phyloP scores from a whole-genome alignment of 2,329 filamentous ascomycete genomes.

The Sclerotinia nivalis region DNA sequence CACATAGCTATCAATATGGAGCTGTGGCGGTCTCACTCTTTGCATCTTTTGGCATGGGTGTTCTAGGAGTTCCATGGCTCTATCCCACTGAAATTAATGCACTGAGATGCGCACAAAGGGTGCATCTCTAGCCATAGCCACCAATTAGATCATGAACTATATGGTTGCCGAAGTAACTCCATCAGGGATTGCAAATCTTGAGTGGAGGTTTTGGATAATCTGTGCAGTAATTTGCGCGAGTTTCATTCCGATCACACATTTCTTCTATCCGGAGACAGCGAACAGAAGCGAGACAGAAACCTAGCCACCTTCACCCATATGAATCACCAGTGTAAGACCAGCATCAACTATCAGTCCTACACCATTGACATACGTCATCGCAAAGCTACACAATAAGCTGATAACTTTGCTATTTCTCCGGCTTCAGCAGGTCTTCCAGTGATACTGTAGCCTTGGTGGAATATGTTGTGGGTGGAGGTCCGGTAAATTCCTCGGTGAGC shows the following conservation, averaged over 20 bases:
- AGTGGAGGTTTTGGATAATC: constrained; percentile 45
- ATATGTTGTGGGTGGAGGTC: neutral
- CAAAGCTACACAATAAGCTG: neutral
- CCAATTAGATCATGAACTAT: constrained; percentile 56
- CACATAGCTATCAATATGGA: constrained; percentile 48
- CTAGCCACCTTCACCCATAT: neutral
- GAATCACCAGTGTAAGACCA: neutral
- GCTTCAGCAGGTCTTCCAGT: neutral
- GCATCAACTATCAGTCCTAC: neutral
- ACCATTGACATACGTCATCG: neutral
- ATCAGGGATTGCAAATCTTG: constrained; percentile 41
- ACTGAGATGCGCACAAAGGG: constrained; percentile 54
- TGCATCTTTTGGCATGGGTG: constrained; percentile 52
- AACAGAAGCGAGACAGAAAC: too few species aligned
- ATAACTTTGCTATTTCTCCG: neutral
- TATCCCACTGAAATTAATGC: constrained; percentile 60
- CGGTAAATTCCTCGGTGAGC: neutral
- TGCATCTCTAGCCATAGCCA: constrained; percentile 52
- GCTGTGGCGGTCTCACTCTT: constrained; percentile 50
- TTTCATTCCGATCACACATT: constrained; percentile 47
- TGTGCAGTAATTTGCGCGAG: constrained; percentile 41
- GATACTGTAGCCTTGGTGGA: neutral
- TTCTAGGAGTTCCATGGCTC: constrained; percentile 44
- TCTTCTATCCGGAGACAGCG: constrained; percentile 36
- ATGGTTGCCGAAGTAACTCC: constrained; percentile 46